phyloP scores from a whole-genome alignment of 495 filamentous ascomycete genomes.

The Tuber calosporum region DNA sequence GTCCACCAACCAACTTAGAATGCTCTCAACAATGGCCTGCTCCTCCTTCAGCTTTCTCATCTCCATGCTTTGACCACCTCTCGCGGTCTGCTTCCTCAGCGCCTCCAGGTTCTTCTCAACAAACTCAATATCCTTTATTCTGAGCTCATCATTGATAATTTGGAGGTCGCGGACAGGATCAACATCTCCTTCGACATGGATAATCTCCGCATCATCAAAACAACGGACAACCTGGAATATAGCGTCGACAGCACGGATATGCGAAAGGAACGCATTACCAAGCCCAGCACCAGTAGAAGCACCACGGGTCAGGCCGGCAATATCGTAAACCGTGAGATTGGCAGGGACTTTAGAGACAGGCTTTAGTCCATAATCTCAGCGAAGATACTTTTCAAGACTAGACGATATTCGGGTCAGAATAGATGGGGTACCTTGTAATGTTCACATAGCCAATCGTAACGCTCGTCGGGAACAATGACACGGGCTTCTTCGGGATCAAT shows the following conservation, averaged over 20 bases:
- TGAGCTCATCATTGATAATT: slow-evolving; percentile 94
- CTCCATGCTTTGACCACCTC: slow-evolving; percentile 93
- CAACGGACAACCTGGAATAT: slow-evolving; percentile 99
- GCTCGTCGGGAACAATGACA: slow-evolving; percentile 92
- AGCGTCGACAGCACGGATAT: slow-evolving; percentile 98
- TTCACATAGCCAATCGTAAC: slow-evolving; percentile 89
- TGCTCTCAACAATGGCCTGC: slow-evolving; percentile 82
- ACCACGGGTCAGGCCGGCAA: slow-evolving; percentile 91
- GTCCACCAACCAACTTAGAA: slow-evolving; percentile 69
- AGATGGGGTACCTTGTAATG: slow-evolving; percentile 60
- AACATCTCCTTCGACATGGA: slow-evolving; percentile 98
- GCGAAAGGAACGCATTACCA: slow-evolving; percentile 95
- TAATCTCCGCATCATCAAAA: slow-evolving; percentile 99
- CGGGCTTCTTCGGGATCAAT: slow-evolving; percentile 98
- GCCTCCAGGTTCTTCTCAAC: slow-evolving; percentile 87
- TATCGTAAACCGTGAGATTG: slow-evolving; percentile 98
- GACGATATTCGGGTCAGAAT: neutral
- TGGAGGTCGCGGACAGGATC: slow-evolving; percentile 86
- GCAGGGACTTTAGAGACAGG: slow-evolving; percentile 93
- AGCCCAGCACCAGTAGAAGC: slow-evolving; percentile 96
- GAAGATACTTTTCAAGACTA: slow-evolving; percentile 3
- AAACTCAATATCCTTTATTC: slow-evolving; percentile 99
- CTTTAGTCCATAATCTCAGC: slow-evolving; percentile 45
- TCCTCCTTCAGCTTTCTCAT: slow-evolving; percentile 97
- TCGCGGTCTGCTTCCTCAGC: slow-evolving; percentile 81